Evolutionary conservation across 116 monocot species (phyloP).

Genomic region (Posidonia oceanica): DNA sequence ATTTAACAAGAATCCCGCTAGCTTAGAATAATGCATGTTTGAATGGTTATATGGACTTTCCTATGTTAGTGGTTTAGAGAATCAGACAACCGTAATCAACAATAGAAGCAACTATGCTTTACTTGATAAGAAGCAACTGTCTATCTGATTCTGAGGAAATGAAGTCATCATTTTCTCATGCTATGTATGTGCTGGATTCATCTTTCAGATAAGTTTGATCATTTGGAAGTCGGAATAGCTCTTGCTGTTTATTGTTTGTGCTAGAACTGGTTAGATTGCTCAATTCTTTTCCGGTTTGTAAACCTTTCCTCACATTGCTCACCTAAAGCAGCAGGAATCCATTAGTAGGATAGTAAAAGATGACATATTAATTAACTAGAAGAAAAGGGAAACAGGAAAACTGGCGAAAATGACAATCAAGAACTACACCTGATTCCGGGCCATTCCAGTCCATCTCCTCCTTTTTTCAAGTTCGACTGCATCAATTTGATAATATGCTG

Average conservation of each 20-base stretch:
- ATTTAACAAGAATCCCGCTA: not conserved
- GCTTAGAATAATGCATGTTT: too few species aligned
- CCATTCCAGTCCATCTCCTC: slow-evolving; percentile 61
- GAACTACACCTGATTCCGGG: slow-evolving; percentile 57
- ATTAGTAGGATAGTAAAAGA: not conserved
- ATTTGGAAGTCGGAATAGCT: slow-evolving; percentile 45
- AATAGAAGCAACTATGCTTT: not conserved
- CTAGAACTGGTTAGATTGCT: slow-evolving; percentile 10
- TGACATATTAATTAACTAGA: not conserved
- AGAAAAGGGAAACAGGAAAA: not conserved
- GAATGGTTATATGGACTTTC: not conserved
- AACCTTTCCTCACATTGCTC: slow-evolving; percentile 36
- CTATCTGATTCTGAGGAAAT: slow-evolving; percentile 94
- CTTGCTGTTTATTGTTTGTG: slow-evolving; percentile 24
- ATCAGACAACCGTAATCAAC: too few species aligned
- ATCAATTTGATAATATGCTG: slow-evolving; percentile 61
- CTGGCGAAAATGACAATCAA: not conserved
- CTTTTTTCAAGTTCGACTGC: slow-evolving; percentile 67
- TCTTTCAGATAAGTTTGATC: slow-evolving; percentile 16
- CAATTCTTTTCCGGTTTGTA: slow-evolving; percentile 41
- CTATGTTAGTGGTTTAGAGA: too few species aligned
- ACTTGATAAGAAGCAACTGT: slow-evolving; percentile 91
- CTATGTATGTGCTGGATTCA: slow-evolving; percentile 30
- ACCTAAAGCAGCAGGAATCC: slow-evolving; percentile 29
- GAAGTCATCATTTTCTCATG: slow-evolving; percentile 71